Base-by-base conservation (phyloP, 495 filamentous ascomycete genomes). In the Penicillium pancosmium region DNA sequence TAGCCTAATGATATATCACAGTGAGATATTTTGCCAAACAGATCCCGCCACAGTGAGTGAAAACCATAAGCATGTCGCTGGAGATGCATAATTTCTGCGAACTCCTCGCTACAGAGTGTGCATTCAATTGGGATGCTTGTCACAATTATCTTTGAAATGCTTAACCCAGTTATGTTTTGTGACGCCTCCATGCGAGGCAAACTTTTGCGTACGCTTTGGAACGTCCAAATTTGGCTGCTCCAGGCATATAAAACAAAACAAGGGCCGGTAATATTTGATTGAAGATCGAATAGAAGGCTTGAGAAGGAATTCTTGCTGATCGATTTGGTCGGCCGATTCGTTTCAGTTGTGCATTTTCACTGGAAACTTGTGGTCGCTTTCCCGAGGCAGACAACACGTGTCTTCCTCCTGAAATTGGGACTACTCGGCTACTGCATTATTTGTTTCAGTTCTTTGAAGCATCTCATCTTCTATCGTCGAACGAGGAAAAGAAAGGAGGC, bases 151-250 rank as follows among this genome's bases (percentile, higher is more conserved):
- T n/a, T 52, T 7, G 31, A 77, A 63, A 64, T 79, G 62, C 56
- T 78, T 76, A 56, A 66, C 63, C 61, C 74, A 74, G 23, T 78
- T 77, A 57, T 79, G 68, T 59, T 77, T 79, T 15, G 66, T 74
- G 46, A 79, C 57, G 57, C 73, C 66, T 60, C 66, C 59, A 50
- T 68, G 64, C 47, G 51, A 73, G 34, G 47, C 51, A 60, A 75
- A 77, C 52, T 50, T 64, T 51, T 72, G 63, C 7, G 58, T 61
- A 33, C 67, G 70, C 59, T 65, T 66, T 50, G 62, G 49, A 15
- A 69, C 52, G 44, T 64, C 66, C 34, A 76, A 59, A 51, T 48
- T 60, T 48, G 63, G 31, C 49, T 78, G 63, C 41, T 74, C 69
- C 50, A 79, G 25, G 52, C 66, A 79, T 43, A 78, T 56, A 59